phyloP scores from a whole-genome alignment of 306 rosid species.

The Trifolium subterraneum region DNA sequence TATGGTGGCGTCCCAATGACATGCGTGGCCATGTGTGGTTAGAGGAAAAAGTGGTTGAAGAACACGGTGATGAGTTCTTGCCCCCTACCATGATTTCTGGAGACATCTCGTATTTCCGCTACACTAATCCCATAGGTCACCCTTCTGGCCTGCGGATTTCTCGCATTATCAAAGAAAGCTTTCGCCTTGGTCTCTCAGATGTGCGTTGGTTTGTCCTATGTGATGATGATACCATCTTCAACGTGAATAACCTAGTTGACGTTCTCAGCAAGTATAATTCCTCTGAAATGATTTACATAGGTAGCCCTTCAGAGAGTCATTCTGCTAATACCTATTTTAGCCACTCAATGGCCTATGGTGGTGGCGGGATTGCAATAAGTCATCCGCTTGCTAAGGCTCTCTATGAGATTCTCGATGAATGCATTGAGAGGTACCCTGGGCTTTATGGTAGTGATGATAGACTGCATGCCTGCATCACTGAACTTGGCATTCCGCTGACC shows the following conservation, averaged over 20 bases:
- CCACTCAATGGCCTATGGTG: conserved; percentile 85
- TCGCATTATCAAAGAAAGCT: conserved; percentile 70
- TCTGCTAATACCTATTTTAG: conserved; percentile 80
- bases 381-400: conserved; percentile 68
- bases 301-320: conserved; percentile 82
- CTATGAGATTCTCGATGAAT: conserved; percentile 63
- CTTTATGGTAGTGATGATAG: conserved; percentile 88
- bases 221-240: conserved; percentile 81
- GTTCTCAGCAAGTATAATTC: conserved; percentile 76
- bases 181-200: conserved; percentile 57
- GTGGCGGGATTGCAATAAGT: conserved; percentile 79
- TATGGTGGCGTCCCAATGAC: conserved; percentile 78
- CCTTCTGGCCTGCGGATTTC: conserved; percentile 83
- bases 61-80: conserved; percentile 51
- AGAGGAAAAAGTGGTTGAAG: conserved; percentile 62
- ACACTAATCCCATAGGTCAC: conserved; percentile 76
- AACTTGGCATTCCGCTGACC: conserved; percentile 72
- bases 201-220: conserved; percentile 74
- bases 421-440: conserved; percentile 77
- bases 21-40: conserved; percentile 85
- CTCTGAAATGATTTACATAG: conserved; percentile 81
- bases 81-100: conserved; percentile 71
- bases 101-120: conserved; percentile 72
- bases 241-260: conserved; percentile 69
- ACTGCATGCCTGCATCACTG: conserved; percentile 82